Evolutionary conservation across 2,329 filamentous ascomycete species (phyloP), one percentile per base, ranked within the genome.

Genomic region (Aureobasidium sp.): DNA sequence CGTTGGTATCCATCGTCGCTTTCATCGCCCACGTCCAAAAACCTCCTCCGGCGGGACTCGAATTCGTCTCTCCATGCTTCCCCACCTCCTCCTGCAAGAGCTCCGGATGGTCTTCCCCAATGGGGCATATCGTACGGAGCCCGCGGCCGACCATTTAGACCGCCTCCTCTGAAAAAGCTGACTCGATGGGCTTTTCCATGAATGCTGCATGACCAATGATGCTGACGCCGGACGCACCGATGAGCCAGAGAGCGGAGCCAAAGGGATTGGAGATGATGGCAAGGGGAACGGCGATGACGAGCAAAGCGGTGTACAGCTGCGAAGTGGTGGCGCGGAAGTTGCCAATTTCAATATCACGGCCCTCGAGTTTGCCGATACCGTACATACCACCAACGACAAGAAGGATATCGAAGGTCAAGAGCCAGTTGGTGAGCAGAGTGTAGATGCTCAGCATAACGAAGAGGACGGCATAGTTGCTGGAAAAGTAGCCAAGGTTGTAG

Each of bases 141-240:
- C 94, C 88, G 94, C 94, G 93, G 93, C 90, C 93, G 94, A 97
- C 92, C 92, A 95, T 84, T 86, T 97, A 99, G 89, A 99, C 94
- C 92, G 94, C 93, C 93, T 99, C 94, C 92, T 95, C 94, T 83
- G 93, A 96, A 96, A 99, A 99, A 96, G 92, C 92, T 92, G 95
- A 93, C 86, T 97, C 94, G 81, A 97, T 96, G 62, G 93, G 93
- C 84, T 96, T 96, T 75, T 97, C 93, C 88, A 97, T 86, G 74
- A 97, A 85, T 65, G 91, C 83, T 68, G 94, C 94, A 79, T 99
- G 94, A 77, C 94, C 94, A 67, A 97, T 80, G 67, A 97, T 95
- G 73, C 87, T 89, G 74, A 96, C 90, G 74, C 90, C 92, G 68
- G 89, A 93, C 69, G 94, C 94, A 74, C 94, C 94, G 72, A 97